Base-by-base conservation (phyloP, 2,329 filamentous ascomycete genomes). In the Neophaeococcomyces aloes region DNA sequence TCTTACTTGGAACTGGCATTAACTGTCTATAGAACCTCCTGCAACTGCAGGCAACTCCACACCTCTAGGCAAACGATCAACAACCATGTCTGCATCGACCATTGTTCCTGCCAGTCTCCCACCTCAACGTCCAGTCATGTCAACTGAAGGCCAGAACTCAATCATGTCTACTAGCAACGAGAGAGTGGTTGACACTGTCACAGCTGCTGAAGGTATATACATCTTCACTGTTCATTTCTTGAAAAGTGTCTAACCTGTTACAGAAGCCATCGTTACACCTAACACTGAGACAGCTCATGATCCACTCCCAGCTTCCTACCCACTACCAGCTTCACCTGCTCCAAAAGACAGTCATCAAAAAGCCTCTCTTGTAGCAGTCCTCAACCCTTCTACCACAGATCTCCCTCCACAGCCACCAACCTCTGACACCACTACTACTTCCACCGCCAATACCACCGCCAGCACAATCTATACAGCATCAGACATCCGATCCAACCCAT, bases 21-120 rank as follows among this genome's bases (percentile, higher is more conserved):
- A 14, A 38, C 35, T 8, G 7, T 38, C 27, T n/a, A 29, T 21
- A 42, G 39, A 35, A 35, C 29, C 30, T 19, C 30, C 39, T 27
- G 30, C 39, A 4, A 42, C 39, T 11, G 15, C 39, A 42, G 27
- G 39, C 31, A 42, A 42, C 23, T 34, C 30, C 3, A 42, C 31
- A 29, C 39, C 39, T 21, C 39, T 42, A 10, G 39, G 39, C 5
- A 15, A 21, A 8, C 15, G 30, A 27, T 13, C 13, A 35, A 7
- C 5, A 6, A 29, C 33, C 10, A 23, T 11, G 7, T 3, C 13
- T 14, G 17, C 14, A 34, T 7, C 25, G 2, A 35, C 15, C 14
- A 25, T 42, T 13, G 15, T 33, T 33, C 29, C 38, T 6, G 38
- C 38, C 5, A 42, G 38, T 42, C 38, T 33, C 13, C 38, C 38